A percentile compares a stretch with the other conserved stretches of the same genome.
Conservation (phyloP, 768 basidiomycete species). For the Leccinum subtestaceum region DNA sequence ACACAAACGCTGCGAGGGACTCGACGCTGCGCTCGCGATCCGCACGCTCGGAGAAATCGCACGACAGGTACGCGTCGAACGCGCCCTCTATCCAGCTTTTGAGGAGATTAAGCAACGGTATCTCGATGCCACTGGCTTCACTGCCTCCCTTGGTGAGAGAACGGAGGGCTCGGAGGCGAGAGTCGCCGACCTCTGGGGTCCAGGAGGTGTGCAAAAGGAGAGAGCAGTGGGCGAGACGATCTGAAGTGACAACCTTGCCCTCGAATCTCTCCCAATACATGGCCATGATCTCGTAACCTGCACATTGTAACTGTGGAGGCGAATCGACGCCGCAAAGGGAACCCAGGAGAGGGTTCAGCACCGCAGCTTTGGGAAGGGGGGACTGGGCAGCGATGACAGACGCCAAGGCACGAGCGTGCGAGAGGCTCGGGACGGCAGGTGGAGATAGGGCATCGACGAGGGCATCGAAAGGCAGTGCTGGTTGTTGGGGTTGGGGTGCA, state of each 20-base stretch:
- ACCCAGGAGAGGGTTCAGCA: conserved; percentile 58
- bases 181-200: conserved; percentile 69
- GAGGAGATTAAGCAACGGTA: conserved; percentile 50
- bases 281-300: conserved; percentile 70
- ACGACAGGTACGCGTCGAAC: conserved; percentile 47
- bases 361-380: conserved; percentile 51
- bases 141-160: conserved; percentile 60
- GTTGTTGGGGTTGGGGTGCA: conserved; percentile 22
- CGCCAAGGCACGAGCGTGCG: conserved; percentile 61
- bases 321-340: conserved; percentile 54
- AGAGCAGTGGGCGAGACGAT: conserved; percentile 62
- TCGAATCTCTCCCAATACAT: conserved; percentile 66
- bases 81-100: conserved; percentile 66
- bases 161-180: conserved; percentile 62
- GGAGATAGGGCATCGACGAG: conserved; percentile 46
- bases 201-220: conserved; percentile 56
- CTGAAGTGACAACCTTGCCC: conserved; percentile 46
- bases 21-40: conserved; percentile 68
- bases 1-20: conserved; percentile 56
- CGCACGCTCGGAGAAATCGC: conserved; percentile 39
- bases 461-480: conserved; percentile 39
- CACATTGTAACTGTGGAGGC: conserved; percentile 57
- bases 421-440: conserved; percentile 62
- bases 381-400: conserved; percentile 47
- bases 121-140: conserved; percentile 65